phyloP scores from a whole-genome alignment of 208 protist genomes.

The Trypanosoma rangeli region DNA sequence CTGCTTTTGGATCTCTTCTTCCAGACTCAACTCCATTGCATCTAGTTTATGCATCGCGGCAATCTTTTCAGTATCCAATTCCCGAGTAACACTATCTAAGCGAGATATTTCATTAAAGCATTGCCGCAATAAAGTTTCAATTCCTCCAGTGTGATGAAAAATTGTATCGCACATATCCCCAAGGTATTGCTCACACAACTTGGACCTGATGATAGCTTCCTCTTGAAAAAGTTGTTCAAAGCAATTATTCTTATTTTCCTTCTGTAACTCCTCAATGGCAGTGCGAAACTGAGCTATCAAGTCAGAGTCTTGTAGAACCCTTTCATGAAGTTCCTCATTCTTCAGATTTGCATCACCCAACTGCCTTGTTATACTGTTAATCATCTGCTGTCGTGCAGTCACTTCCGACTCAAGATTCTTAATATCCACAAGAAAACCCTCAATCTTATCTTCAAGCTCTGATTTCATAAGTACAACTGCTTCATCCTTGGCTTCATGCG shows the following conservation, averaged over 20 bases:
- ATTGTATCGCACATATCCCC: constrained; percentile 22
- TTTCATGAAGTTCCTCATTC: constrained; percentile 49
- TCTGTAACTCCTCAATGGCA: constrained; percentile 12
- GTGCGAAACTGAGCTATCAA: constrained; percentile 28
- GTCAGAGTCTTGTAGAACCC: constrained; percentile 61
- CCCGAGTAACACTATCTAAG: background rate
- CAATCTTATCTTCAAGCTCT: constrained; percentile 45
- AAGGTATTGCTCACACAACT: constrained; percentile 7
- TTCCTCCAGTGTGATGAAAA: background rate
- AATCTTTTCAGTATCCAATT: constrained; percentile 13
- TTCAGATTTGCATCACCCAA: constrained; percentile 55
- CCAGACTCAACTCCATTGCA: background rate
- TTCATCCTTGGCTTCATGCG: constrained; percentile 51
- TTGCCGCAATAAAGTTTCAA: background rate
- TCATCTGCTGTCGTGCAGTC: constrained; percentile 44
- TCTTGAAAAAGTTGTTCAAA: constrained; percentile 7
- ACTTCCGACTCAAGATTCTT: constrained; percentile 53
- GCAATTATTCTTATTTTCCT: constrained; percentile 16
- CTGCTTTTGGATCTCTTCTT: background rate
- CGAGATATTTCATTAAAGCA: constrained; percentile 11
- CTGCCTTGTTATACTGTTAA: constrained; percentile 67
- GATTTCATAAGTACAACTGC: constrained; percentile 55
- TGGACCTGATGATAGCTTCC: constrained; percentile 10
- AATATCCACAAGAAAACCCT: constrained; percentile 37
- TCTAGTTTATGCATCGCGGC: background rate